Conservation (phyloP, 2,329 filamentous ascomycete genomes). For the Ceratocystis albifundus region DNA sequence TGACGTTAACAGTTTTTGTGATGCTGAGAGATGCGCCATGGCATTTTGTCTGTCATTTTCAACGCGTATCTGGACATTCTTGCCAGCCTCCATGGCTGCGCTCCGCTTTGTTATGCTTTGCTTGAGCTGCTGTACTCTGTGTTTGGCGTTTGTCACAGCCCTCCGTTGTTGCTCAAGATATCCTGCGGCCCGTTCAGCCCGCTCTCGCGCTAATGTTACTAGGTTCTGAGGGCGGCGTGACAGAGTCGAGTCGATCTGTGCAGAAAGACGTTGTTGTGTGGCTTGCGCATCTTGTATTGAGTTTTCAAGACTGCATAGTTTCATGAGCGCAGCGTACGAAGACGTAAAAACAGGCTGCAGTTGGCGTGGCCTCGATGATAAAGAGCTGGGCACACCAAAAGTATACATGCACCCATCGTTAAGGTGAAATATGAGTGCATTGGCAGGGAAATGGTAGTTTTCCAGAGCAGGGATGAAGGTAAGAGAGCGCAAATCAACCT, state of each 20-base stretch:
- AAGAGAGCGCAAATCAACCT: constrained; percentile 57
- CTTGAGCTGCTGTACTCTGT: constrained; percentile 55
- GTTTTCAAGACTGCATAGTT: constrained; percentile 74
- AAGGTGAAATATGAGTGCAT: constrained; percentile 76
- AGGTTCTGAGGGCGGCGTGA: constrained; percentile 33
- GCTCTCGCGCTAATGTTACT: constrained; percentile 40
- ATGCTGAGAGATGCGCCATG: constrained; percentile 45
- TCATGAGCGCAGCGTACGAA: constrained; percentile 80
- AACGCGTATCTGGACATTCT: constrained; percentile 46
- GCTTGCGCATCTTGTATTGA: constrained; percentile 82
- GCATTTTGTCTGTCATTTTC: constrained; percentile 52
- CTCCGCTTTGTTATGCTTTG: constrained; percentile 54
- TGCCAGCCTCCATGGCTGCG: constrained; percentile 55
- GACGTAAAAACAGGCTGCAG: constrained; percentile 50
- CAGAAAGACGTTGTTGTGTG: constrained; percentile 59
- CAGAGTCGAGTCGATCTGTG: constrained; percentile 60
- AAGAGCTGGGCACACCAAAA: constrained; percentile 36
- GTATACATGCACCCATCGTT: constrained; percentile 73
- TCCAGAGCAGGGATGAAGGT: constrained; percentile 67
- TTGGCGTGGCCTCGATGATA: constrained; percentile 38
- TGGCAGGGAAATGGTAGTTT: constrained; percentile 62
- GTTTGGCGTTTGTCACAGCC: constrained; percentile 48
- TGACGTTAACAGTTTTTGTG: constrained; percentile 42
- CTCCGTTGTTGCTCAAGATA: constrained; percentile 55
- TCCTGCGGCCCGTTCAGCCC: constrained; percentile 37